Base-by-base conservation (phyloP, 306 rosid species). In the Vicia sativa region DNA sequence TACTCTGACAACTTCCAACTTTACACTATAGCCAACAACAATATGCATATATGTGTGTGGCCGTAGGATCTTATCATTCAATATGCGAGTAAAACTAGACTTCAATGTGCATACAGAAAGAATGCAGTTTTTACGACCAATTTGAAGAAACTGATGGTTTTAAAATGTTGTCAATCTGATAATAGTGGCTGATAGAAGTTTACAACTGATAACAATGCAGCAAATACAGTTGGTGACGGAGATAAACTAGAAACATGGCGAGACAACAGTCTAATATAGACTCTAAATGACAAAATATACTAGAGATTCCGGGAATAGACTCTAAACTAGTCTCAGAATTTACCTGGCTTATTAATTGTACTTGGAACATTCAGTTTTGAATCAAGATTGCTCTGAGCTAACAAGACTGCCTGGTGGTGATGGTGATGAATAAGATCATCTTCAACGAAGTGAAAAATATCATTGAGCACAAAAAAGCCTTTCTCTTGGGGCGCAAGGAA, bases 401-500 rank as follows among this genome's bases (percentile, higher is more conserved):
- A 67, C 80, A 90, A 74, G 67, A 90, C 90, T 9, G 96, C 81
- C 34, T 85, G 96, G 69, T 86, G 95, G 44, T 55, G 96, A 62
- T 86, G 95, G 55, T 78, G 96, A 77, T 67, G 90, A 71, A 90
- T 39, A 38, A 77, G 86, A 49, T 90, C 97, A 52, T 90, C 97
- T 59, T 93, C 96, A 54, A 90, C 76, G 54, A 83, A 88, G 73
- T 93, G 96, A 82, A 90, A 93, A 67, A 93, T 88, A 72, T 93
- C 98, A 72, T 79, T 93, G 31, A 93, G 87, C 65, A 93, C 89
- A 74, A 93, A 90, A 80, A 77, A 90, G 3, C 98, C 98, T 71
- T 88, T 93, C 63, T 93, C 97, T 65, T 93, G 98, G 23, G 98
- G 98, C 50, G 96, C 98, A 72, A 93, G 98, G 80, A 93, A 93